Conservation (phyloP, 352 stramenopile species). For the Pythium coloratum region DNA sequence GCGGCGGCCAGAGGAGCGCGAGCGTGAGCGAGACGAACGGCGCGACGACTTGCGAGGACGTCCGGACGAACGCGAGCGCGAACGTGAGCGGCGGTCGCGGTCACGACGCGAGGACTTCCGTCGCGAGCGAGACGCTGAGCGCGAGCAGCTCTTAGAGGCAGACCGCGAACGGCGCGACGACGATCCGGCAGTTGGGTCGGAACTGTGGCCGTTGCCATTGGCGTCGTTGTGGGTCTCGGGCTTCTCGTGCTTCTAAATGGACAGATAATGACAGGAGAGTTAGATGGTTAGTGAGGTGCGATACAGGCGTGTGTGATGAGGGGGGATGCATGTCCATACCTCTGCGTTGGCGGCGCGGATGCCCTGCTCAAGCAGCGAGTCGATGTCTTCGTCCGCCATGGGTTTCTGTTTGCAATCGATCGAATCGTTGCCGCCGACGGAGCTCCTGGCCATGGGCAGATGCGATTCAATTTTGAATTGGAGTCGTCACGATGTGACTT, state of each 20-base stretch:
- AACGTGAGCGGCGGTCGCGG: conserved; percentile 28
- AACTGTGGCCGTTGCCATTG: neutral
- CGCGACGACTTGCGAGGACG: conserved; percentile 11
- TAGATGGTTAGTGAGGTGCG: conserved; percentile 10
- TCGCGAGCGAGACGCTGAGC: conserved; percentile 20
- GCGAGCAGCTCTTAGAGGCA: conserved; percentile 13
- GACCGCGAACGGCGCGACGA: conserved; percentile 14
- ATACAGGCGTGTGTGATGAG: neutral
- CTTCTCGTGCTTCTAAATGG: conserved; percentile 30
- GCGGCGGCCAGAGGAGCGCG: conserved; percentile 29
- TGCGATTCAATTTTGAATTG: conserved; percentile 14
- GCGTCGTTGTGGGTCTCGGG: neutral
- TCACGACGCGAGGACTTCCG: conserved; percentile 21
- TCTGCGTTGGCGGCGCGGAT: conserved; percentile 50
- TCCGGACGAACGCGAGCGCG: conserved; percentile 34
- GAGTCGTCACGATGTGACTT: conserved; percentile 5
- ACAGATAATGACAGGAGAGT: conserved; percentile 8
- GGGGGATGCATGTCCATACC: conserved; percentile 26
- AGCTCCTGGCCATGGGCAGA: neutral
- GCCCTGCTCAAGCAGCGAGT: conserved; percentile 77
- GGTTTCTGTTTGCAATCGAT: conserved; percentile 1
- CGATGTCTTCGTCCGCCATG: conserved; percentile 74
- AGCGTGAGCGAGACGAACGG: conserved; percentile 30
- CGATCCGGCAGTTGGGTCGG: conserved; percentile 1
- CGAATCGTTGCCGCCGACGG: conserved; percentile 5